Percentiles rank a stretch among this genome's conserved stretches.
These are phyloP conservation scores for Boletus rubroflammeus DNA, from an alignment of 768 basidiomycete species.

Conservation along the genomic window DNA sequence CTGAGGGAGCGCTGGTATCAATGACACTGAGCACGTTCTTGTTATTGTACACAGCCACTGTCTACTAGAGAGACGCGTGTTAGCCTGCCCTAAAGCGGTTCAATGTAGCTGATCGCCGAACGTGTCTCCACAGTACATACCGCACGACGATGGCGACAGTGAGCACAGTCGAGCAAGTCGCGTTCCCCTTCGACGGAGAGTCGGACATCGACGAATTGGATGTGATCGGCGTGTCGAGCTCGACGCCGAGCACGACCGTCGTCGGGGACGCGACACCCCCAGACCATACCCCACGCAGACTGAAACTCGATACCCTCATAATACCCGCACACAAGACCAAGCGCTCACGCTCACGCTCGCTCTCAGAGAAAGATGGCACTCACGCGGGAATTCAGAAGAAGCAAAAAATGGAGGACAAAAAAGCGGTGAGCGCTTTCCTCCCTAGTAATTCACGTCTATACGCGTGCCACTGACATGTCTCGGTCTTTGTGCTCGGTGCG, in stretches of 20 bases:
- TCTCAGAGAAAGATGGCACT: not conserved
- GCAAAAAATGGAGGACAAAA: constrained; percentile 36
- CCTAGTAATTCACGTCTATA: not conserved
- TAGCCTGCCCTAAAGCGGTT: constrained; percentile 23
- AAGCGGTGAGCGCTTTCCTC: constrained; percentile 33
- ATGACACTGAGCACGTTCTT: constrained; percentile 4
- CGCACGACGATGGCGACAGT: not conserved
- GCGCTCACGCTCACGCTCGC: constrained; percentile 14
- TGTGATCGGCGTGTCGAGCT: constrained; percentile 22
- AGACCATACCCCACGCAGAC: not conserved
- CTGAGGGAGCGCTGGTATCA: constrained; percentile 71
- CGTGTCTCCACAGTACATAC: not conserved
- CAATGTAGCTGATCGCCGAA: not conserved
- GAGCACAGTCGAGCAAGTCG: constrained; percentile 5
- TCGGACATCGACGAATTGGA: constrained; percentile 30
- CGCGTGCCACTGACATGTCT: not conserved
- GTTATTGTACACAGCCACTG: constrained; percentile 11
- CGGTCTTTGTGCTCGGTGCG: not conserved
- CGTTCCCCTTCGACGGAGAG: constrained; percentile 6
- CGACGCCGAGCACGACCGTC: constrained; percentile 29
- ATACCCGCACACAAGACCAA: constrained; percentile 16
- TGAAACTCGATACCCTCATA: constrained; percentile 3
- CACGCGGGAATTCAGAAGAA: constrained; percentile 20
- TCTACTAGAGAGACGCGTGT: constrained; percentile 13
- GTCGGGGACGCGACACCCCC: constrained; percentile 28